Base-by-base conservation (phyloP, 1,284 basidiomycete species). In the Sanghuangporus sanghuang region DNA sequence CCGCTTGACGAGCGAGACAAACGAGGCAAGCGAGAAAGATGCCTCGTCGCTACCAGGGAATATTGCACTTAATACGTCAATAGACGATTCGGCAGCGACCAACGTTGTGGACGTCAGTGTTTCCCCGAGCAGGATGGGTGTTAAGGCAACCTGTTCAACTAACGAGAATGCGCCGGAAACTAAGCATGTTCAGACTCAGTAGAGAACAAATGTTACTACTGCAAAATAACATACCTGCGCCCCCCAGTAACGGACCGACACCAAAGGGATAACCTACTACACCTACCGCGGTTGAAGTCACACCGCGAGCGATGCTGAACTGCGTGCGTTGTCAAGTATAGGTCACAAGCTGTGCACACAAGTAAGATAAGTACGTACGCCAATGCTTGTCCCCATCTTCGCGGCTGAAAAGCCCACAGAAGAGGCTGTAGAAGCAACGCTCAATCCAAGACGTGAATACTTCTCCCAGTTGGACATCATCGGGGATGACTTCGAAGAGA, bases 11-110 rank as follows among this genome's bases (percentile, higher is more conserved):
- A 92, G 83, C 27, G 79, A 80, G 57, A 91, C 84, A 73, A 92
- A 91, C n/a, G 88, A 87, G 12, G 84, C 85, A 14, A 92, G 77
- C 2, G 89, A 90, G 72, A 91, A 90, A 16, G 86, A 86, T 4
- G 89, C 87, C 67, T 92, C 90, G 70, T 84, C 86, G 69, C 84
- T 85, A 7, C 87, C 86, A 1, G 89, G 87, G 70, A 90, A 88
- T 66, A 92, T 83, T 52, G 82, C 78, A 8, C 86, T 83, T 42
- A 92, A 80, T 50, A 85, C 79, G 69, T 90, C 89, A 64, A 92
- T 83, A 27, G 89, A 89, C 64, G 84, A 83, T 62, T 89, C 83
- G 0, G 88, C 90, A 1, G 88, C 89, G 16, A 85, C 77, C 52
- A 92, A 77, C 4, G 86, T 88, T 1, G 88, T 87, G 1, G 85